Conservation (phyloP, 257 asterid species). For the Solanum peruvianum region DNA sequence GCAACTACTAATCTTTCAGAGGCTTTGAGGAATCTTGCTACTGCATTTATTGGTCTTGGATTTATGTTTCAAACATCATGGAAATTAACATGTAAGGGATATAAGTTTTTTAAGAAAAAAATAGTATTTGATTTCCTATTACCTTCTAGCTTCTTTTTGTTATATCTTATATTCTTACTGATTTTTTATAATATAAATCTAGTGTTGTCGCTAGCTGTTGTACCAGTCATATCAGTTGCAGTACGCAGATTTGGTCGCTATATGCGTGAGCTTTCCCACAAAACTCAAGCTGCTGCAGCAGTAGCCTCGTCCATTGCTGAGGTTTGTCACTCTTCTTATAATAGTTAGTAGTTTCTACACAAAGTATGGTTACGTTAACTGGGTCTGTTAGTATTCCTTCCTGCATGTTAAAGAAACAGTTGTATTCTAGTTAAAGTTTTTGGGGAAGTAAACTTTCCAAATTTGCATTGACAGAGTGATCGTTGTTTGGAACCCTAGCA, state of each 20-base stretch:
- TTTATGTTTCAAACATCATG: conserved; percentile 86
- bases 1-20: conserved; percentile 91
- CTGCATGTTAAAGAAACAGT: background rate
- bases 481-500: background rate
- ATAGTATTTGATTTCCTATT: background rate
- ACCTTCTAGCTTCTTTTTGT: background rate
- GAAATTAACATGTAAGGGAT: conserved; percentile 44
- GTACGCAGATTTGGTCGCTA: conserved; percentile 70
- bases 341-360: background rate
- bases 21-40: conserved; percentile 73
- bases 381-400: background rate
- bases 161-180: background rate
- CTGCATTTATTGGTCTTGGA: conserved; percentile 72
- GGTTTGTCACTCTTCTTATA: conserved; percentile 24
- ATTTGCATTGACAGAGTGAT: background rate
- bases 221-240: conserved; percentile 56
- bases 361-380: background rate
- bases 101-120: background rate
- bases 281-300: conserved; percentile 91
- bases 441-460: background rate
- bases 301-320: conserved; percentile 83
- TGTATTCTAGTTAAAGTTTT: background rate
- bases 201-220: conserved; percentile 84
- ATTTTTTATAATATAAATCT: background rate
- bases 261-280: conserved; percentile 74